These are phyloP conservation scores for Solanum hybrid DNA, from an alignment of 305 asterid species.

Conservation along the genomic window DNA sequence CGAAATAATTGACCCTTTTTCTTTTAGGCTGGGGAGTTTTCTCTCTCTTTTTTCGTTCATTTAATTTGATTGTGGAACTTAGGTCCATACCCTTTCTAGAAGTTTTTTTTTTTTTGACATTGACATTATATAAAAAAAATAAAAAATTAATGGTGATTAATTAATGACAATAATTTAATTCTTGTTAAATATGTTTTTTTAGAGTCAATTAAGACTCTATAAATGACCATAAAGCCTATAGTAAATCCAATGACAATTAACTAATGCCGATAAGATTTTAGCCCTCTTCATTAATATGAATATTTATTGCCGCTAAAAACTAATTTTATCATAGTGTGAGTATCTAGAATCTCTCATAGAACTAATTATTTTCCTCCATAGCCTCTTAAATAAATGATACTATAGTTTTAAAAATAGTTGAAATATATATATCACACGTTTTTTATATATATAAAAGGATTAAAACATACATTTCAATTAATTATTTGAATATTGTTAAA, in stretches of 20 bases:
- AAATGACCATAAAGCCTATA: not conserved
- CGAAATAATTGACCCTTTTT: no score
- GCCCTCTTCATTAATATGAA: accelerated
- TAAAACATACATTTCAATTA: not conserved
- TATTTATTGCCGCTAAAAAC: not conserved
- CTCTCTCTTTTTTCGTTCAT: not conserved
- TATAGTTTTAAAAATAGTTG: no score
- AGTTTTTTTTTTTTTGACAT: no score
- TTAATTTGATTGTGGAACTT: not conserved
- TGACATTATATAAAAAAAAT: no score
- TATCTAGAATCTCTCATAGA: not conserved
- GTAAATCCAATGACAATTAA: no score
- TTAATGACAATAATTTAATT: not conserved
- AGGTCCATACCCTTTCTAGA: not conserved
- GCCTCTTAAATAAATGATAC: no score
- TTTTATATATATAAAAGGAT: not conserved
- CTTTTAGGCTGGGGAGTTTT: not conserved
- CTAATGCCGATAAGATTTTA: no score
- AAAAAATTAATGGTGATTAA: no score
- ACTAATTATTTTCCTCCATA: not conserved
- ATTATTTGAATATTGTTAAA: not conserved
- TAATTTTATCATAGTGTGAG: not conserved
- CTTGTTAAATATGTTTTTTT: no score
- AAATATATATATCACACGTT: no score
- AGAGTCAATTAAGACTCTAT: not conserved